Evolutionary conservation across 169 alveolate species (phyloP), one percentile per base, ranked within the genome.

Genomic region (Plasmodium yoelii): DNA sequence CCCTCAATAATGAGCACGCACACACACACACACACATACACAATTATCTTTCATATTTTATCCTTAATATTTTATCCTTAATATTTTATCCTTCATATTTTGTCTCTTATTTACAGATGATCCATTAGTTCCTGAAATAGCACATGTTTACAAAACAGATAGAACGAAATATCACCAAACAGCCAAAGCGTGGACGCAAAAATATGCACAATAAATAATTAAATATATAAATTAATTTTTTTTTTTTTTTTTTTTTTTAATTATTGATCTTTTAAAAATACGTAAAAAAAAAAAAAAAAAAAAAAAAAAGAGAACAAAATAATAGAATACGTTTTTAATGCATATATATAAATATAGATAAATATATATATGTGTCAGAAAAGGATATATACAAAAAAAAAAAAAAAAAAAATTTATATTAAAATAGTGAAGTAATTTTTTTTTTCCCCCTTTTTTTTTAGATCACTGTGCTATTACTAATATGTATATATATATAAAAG

Each of bases 91-190:
- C n/a, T n/a, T n/a, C n/a, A n/a, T n/a, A n/a, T n/a, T 22, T 22
- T 22, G 1, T 22, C 26, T 22, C 1, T 22, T 22, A 19, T 57
- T 22, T 53, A 24, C 73, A 93, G 99, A 98, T 87, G 99, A 98
- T 88, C 99, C 99, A 4, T 93, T 98, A 87, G 99, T 98, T 47
- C 99, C 99, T 2, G 99, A 99, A 93, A 98, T 99, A 18, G 99
- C 99, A 34, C 99, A 98, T 88, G 92, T 98, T 72, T 97, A 96
- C 93, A 98, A 97, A 95, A 96, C 97, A 59, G 99, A 98, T 92
- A 96, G 97, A 92, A 94, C 94, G 19, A 95, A 96, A 70, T 98
- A 98, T 95, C 99, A 98, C 72, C 98, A 97, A 44, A 97, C 98
- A 57, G 99, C 99, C 34, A 97, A 99, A 88, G 99, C 98, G 90